Conservation (phyloP, 257 asterid genomes). For the Przewalskia tangutica region DNA sequence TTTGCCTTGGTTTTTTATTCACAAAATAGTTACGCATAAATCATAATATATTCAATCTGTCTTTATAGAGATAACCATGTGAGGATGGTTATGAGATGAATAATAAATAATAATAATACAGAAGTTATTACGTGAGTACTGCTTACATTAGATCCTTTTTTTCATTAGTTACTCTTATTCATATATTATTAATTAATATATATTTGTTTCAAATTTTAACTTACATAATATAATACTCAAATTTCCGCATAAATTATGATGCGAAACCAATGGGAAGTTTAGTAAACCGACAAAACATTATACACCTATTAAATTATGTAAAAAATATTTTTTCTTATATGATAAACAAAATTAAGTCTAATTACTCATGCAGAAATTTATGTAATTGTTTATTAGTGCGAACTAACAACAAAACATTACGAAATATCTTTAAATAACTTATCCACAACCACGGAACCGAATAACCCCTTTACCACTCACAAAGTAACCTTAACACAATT, state of each 20-base stretch:
- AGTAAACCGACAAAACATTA: neutral
- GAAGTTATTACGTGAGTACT: neutral
- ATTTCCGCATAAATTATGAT: neutral
- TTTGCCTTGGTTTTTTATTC: neutral
- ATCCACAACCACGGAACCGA: neutral
- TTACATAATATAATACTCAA: neutral
- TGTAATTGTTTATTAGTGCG: neutral
- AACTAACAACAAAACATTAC: neutral
- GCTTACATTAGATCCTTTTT: neutral
- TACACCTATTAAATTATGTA: too few species aligned
- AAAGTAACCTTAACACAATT: neutral
- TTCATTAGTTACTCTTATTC: neutral
- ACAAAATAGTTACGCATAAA: neutral
- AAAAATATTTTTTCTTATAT: neutral
- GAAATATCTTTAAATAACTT: neutral
- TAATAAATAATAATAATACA: too few species aligned
- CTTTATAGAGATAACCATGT: neutral
- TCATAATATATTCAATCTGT: neutral
- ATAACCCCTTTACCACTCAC: neutral
- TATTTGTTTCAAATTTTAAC: neutral
- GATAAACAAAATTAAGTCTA: neutral
- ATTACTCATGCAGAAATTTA: neutral
- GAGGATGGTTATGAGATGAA: neutral
- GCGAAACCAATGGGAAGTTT: too few species aligned
- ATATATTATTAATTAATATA: neutral